These are phyloP conservation scores for Schizosaccharomyces lindneri DNA, from an alignment of 805 yeast genomes.

Conservation along the genomic window DNA sequence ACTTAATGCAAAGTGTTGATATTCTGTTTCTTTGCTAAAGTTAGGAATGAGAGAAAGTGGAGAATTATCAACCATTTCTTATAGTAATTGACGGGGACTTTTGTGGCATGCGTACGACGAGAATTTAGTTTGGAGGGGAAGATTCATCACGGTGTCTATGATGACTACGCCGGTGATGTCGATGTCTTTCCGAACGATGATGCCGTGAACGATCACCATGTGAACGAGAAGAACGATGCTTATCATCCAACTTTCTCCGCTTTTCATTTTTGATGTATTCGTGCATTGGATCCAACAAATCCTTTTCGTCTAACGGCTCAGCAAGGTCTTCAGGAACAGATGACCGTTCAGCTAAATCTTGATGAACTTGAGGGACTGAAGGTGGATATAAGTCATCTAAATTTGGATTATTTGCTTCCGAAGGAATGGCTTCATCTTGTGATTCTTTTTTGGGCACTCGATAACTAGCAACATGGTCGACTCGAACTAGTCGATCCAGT, in stretches of 20 bases:
- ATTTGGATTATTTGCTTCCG: no score
- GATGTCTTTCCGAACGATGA: background rate
- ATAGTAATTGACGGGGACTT: no score
- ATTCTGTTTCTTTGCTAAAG: no score
- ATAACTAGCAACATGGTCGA: conserved; percentile 43
- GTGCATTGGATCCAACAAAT: background rate
- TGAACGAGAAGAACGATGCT: background rate
- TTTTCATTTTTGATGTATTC: background rate
- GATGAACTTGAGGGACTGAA: no score
- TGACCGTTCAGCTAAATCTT: no score
- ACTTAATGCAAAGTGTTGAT: no score
- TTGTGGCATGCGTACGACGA: no score
- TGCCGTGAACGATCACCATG: background rate
- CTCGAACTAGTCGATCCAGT: conserved; percentile 27
- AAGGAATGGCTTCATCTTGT: background rate
- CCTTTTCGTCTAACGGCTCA: background rate
- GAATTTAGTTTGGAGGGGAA: no score
- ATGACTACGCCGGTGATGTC: background rate
- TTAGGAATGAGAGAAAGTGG: no score
- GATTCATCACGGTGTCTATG: background rate
- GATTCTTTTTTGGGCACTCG: conserved; percentile 18
- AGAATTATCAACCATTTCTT: no score
- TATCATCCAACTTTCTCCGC: background rate
- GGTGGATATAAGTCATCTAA: no score
- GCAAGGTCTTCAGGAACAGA: no score